Base-by-base conservation (phyloP, 495 filamentous ascomycete genomes). In the Penicillium manginii region DNA sequence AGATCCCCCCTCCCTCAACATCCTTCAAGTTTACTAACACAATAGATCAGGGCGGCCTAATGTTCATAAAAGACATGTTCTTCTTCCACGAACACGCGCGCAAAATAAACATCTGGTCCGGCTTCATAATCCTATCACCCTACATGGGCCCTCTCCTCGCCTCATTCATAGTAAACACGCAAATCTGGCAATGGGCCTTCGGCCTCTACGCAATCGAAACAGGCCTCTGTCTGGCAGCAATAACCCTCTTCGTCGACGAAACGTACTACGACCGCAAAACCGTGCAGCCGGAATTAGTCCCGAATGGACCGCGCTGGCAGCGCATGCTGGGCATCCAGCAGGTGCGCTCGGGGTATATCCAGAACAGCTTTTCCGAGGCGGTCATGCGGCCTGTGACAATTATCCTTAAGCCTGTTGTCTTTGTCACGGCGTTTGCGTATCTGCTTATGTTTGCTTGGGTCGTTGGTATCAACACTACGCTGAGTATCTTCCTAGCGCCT, bases 1-100 rank as follows among this genome's bases (percentile, higher is more conserved):
- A n/a, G 11, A 33, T n/a, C 43, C 52, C 8, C 21, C 12, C 22
- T 48, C 4, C 5, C 37, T 8, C 33, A 21, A 5, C 5, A 15
- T 31, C 18, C 12, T n/a, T n/a, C n/a, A n/a, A n/a, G n/a, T n/a
- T 50, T 71, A 70, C 23, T 31, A 49, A 49, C 40, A 1, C 35
- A 3, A 0, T 10, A 26, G 11, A 49, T 6, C 65, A 77, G 62
- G 83, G 82, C 29, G 84, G 83, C 2, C 72, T 88, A 18, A 85
- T 86, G 74, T 85, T 81, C 64, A 81, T 88, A 62, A 84, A 87
- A 61, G 86, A 88, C 69, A 75, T 86, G 50, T 88, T 86, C 72
- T 88, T 84, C 76, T 81, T 87, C 68, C 84, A 88, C 57, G 84
- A 87, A 58, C 83, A 84, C 76, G 17, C 61, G 9, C 75, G 83